These are phyloP conservation scores for Allium cepa DNA, from an alignment of 106 monocot species.

Conservation along the genomic window DNA sequence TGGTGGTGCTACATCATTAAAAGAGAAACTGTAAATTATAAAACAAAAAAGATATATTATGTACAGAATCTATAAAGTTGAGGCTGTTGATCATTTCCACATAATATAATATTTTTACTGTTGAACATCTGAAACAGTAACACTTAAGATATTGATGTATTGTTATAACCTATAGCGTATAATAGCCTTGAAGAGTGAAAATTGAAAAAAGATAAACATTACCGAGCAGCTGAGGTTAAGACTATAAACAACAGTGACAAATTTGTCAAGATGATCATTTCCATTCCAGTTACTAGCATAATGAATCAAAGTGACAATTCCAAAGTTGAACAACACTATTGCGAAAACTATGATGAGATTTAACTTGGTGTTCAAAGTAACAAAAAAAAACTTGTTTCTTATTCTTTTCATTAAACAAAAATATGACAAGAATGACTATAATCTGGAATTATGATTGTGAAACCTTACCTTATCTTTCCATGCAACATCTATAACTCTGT, in stretches of 20 bases:
- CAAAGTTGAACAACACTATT: too few species aligned
- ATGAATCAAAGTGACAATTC: not conserved
- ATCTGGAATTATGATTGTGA: not conserved
- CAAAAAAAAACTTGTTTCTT: not conserved
- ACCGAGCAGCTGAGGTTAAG: not conserved
- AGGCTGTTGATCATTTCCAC: not conserved
- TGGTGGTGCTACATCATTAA: constrained; percentile 52
- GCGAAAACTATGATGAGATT: too few species aligned
- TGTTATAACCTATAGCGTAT: not conserved
- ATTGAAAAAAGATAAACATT: not conserved
- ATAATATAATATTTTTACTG: not conserved
- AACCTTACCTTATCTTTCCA: constrained; percentile 71
- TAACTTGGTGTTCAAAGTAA: not conserved
- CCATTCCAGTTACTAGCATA: not conserved
- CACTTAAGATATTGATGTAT: not conserved
- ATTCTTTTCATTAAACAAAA: not conserved
- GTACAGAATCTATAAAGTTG: not conserved
- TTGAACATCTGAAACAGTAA: too few species aligned
- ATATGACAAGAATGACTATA: not conserved
- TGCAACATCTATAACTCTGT: constrained; percentile 41
- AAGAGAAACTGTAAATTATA: not conserved
- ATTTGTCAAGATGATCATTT: not conserved
- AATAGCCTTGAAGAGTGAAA: not conserved
- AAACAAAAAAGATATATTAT: not conserved
- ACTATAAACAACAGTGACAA: not conserved